Percentiles rank a stretch among this genome's conserved stretches.
Evolutionary conservation across 148 eudicot genomes (phyloP).

Genomic region (Fagopyrum tataricum): DNA sequence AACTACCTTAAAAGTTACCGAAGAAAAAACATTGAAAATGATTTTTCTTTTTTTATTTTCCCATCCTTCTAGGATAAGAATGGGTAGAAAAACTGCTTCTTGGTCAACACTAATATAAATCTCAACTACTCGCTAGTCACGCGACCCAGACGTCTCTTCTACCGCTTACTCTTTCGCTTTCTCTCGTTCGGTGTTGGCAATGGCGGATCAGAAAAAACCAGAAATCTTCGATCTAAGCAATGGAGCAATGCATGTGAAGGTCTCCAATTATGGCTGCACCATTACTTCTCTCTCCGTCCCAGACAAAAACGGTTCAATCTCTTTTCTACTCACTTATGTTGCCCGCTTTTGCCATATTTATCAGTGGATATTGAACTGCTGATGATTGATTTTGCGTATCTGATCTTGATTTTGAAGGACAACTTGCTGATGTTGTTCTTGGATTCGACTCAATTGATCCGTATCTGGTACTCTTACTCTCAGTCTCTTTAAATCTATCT

Average conservation of each 20-base stretch:
- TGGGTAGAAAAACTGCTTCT: neutral
- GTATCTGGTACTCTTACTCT: slow-evolving; percentile 44
- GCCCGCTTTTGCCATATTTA: neutral
- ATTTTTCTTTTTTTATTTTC: neutral
- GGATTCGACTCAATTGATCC: slow-evolving; percentile 95
- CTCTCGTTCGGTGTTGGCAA: slow-evolving; percentile 5
- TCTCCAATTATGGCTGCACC: slow-evolving; percentile 84
- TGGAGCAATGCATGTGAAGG: slow-evolving; percentile 61
- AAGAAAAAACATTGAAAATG: too few relatives aligned
- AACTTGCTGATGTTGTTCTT: slow-evolving; percentile 89
- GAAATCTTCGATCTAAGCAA: slow-evolving; percentile 79
- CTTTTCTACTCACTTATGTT: neutral
- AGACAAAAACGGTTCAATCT: slow-evolving; percentile 61
- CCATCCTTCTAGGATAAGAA: neutral
- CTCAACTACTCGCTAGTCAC: neutral
- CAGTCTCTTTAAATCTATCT: neutral
- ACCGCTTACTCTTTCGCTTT: neutral
- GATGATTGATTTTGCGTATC: slow-evolving; percentile 1
- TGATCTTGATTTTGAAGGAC: slow-evolving; percentile 39
- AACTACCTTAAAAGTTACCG: neutral
- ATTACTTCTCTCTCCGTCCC: slow-evolving; percentile 80
- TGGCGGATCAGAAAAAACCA: slow-evolving; percentile 52
- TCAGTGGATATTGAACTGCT: neutral
- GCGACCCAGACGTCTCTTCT: neutral
- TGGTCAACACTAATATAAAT: neutral